These are phyloP conservation scores for Coleophoma cylindrospora DNA, from an alignment of 2,329 filamentous ascomycete genomes.

Conservation along the genomic window DNA sequence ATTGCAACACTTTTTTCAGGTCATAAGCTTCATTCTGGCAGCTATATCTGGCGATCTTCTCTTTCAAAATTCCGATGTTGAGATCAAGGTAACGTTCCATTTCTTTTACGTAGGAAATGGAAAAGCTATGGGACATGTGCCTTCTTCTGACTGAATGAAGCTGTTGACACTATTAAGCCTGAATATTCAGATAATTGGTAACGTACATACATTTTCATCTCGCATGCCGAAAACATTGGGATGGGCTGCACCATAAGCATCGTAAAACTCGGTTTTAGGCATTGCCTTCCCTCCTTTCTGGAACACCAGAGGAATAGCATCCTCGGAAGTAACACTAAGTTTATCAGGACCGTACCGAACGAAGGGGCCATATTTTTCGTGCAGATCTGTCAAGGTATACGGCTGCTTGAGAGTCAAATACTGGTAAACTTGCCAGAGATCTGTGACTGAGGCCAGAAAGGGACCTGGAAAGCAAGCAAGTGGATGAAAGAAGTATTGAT, in stretches of 20 bases:
- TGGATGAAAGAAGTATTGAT: conserved; percentile 1
- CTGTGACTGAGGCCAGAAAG: not conserved
- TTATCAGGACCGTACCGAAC: conserved; percentile 21
- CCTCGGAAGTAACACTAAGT: conserved; percentile 23
- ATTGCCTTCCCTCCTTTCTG: conserved; percentile 22
- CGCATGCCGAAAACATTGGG: conserved; percentile 30
- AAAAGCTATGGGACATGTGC: conserved; percentile 28
- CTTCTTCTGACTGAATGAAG: conserved; percentile 18
- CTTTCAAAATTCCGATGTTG: conserved; percentile 24
- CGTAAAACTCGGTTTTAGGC: conserved; percentile 30
- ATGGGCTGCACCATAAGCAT: conserved; percentile 25
- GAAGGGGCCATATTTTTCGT: conserved; percentile 25
- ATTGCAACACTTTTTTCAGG: not conserved
- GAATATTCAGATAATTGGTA: not conserved
- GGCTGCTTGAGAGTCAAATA: conserved; percentile 5
- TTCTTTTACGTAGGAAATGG: conserved; percentile 26
- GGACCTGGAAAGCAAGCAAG: not conserved
- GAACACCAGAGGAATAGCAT: conserved; percentile 24
- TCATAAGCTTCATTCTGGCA: not conserved
- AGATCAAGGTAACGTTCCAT: conserved; percentile 29
- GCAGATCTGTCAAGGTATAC: conserved; percentile 22
- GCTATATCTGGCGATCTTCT: conserved; percentile 4
- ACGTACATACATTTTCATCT: conserved; percentile 17
- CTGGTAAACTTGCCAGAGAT: conserved; percentile 1
- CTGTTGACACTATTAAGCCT: conserved; percentile 2